phyloP scores from a whole-genome alignment of 768 basidiomycete genomes.

The Fomitopsis serialis region DNA sequence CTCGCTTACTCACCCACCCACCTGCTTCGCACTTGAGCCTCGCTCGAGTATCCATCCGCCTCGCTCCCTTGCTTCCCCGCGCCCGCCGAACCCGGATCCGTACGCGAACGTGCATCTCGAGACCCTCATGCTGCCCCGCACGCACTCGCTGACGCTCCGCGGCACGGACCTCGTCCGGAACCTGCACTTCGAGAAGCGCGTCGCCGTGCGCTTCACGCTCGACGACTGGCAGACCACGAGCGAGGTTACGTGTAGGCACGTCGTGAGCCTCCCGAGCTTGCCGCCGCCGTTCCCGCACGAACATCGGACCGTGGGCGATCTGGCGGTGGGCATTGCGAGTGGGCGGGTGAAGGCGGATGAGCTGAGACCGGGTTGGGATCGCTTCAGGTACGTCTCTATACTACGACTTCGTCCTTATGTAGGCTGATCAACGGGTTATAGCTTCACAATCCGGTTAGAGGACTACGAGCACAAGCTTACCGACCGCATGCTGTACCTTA shows the following conservation, averaged over 20 bases:
- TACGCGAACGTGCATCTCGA: slow-evolving; percentile 34
- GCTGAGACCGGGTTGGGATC: slow-evolving; percentile 23
- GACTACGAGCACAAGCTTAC: slow-evolving; percentile 54
- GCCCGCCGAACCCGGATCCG: slow-evolving; percentile 21
- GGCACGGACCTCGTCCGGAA: slow-evolving; percentile 85
- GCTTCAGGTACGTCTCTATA: slow-evolving; percentile 22
- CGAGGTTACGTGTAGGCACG: slow-evolving; percentile 62
- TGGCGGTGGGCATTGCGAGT: slow-evolving; percentile 29
- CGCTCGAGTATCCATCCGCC: no score
- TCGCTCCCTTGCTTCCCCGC: no score
- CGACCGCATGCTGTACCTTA: slow-evolving; percentile 54
- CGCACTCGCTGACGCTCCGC: slow-evolving; percentile 39
- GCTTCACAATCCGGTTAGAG: slow-evolving; percentile 62
- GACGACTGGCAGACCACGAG: slow-evolving; percentile 93
- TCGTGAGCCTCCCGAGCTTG: slow-evolving; percentile 34
- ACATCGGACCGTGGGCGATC: slow-evolving; percentile 31
- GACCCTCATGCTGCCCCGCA: slow-evolving; percentile 30
- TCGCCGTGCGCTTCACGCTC: slow-evolving; percentile 83
- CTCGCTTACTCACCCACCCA: no score
- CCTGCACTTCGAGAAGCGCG: slow-evolving; percentile 78
- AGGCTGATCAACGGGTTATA: not conserved
- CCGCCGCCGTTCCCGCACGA: slow-evolving; percentile 25
- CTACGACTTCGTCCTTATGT: not conserved
- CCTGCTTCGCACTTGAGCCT: no score
- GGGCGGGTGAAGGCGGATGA: slow-evolving; percentile 20